Conservation (phyloP, 495 filamentous ascomycete genomes). For the Penicillium robsamsonii region DNA sequence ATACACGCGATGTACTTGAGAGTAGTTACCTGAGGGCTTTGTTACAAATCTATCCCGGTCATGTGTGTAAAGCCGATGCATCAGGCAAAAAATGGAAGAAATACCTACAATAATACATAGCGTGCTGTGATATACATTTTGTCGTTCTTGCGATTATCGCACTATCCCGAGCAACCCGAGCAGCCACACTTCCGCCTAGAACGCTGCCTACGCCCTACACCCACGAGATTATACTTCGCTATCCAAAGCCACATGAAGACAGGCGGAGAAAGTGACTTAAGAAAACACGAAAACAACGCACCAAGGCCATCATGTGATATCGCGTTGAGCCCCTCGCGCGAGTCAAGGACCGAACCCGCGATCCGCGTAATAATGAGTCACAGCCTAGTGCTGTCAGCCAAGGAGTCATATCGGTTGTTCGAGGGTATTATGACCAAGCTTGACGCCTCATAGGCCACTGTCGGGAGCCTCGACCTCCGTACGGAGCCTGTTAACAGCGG, state of each 20-base stretch:
- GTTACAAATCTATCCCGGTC: background rate
- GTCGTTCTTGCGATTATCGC: background rate
- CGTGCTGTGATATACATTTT: background rate
- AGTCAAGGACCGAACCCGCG: background rate
- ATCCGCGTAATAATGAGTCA: constrained; percentile 10
- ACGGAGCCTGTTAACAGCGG: background rate
- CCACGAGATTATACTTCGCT: background rate
- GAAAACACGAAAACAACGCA: background rate
- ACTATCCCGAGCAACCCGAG: background rate
- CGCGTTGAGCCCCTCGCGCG: constrained; percentile 2
- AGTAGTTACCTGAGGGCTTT: background rate
- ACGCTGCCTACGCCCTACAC: background rate
- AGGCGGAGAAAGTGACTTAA: background rate
- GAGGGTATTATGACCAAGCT: background rate
- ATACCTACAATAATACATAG: background rate
- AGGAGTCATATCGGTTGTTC: background rate
- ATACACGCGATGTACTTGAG: background rate
- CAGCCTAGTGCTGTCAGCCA: background rate
- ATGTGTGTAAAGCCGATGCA: background rate
- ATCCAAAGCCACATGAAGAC: background rate
- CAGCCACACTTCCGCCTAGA: background rate
- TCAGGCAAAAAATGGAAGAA: too few relatives aligned
- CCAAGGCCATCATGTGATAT: constrained; percentile 1
- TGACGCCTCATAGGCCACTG: constrained; percentile 1
- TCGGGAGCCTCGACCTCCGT: background rate